Percentiles rank a stretch among this genome's conserved stretches.
These are phyloP conservation scores for Raffaelea arxii DNA, from an alignment of 2,329 filamentous ascomycete genomes.

Conservation along the genomic window DNA sequence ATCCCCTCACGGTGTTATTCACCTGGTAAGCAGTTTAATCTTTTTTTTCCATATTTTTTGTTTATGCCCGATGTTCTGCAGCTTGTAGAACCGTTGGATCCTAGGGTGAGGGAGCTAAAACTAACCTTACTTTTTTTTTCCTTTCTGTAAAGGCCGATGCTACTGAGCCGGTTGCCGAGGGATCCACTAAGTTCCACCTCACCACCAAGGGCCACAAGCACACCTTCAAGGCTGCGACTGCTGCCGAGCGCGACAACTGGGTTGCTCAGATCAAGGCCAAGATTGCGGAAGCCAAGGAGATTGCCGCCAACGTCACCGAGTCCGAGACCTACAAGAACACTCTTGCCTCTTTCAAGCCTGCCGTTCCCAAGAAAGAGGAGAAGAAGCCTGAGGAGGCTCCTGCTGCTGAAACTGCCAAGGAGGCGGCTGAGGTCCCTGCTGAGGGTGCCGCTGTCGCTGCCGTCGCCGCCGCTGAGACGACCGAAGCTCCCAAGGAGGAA, in stretches of 20 bases:
- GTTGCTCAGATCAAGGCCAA: slow-evolving; percentile 73
- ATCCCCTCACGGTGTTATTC: slow-evolving; percentile 70
- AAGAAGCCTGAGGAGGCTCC: slow-evolving; percentile 29
- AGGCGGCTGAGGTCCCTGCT: slow-evolving; percentile 14
- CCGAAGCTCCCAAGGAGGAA: neutral
- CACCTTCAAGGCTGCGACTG: slow-evolving; percentile 71
- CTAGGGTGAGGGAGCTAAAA: too few relatives aligned
- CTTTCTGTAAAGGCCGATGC: slow-evolving; percentile 39
- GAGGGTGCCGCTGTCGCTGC: slow-evolving; percentile 2
- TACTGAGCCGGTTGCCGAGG: slow-evolving; percentile 65
- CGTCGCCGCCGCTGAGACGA: slow-evolving; percentile 4
- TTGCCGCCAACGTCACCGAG: slow-evolving; percentile 61
- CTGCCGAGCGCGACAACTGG: slow-evolving; percentile 86
- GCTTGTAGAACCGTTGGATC: too few relatives aligned
- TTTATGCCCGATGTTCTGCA: too few relatives aligned
- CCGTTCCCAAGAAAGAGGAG: slow-evolving; percentile 31
- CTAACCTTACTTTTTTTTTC: too few relatives aligned
- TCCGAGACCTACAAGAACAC: slow-evolving; percentile 84
- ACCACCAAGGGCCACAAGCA: slow-evolving; percentile 83
- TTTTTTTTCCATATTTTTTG: neutral
- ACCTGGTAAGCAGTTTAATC: slow-evolving; percentile 53
- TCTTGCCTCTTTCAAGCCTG: slow-evolving; percentile 57
- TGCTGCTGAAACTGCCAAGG: slow-evolving; percentile 16
- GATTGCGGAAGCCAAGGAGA: slow-evolving; percentile 74
- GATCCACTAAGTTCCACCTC: slow-evolving; percentile 75